Base-by-base conservation (phyloP, 2,329 filamentous ascomycete genomes). In the Aspergillus ochraceus region DNA sequence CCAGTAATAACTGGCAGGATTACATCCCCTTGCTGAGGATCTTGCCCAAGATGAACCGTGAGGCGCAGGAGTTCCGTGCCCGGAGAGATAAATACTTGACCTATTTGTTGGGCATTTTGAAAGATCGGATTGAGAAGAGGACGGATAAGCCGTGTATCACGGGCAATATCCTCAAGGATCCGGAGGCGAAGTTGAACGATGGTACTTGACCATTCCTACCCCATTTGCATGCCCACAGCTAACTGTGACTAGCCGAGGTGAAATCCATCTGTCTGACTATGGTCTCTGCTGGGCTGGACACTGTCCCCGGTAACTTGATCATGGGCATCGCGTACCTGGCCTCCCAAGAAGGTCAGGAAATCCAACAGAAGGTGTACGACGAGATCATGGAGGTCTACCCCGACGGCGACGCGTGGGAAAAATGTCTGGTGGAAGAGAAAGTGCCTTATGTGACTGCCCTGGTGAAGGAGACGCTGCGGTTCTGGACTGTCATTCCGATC, bases 1-100 rank as follows among this genome's bases (percentile, higher is more conserved):
- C 90, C 0, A 91, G 88, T 67, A 91, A 92, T 70, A 94, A 94
- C 72, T 91, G 89, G 86, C 89, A 91, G 69, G 91, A 95, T 69
- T 94, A 94, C 66, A 85, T 95, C n/a, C 90, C 91, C 0, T 68
- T 93, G 5, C 72, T 95, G 61, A 83, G 91, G 29, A 73, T 92
- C 2, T 83, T 86, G 64, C 83, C 87, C 2, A 85, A 81, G 32
- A 83, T 83, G 63, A 91, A 86, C 67, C 80, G 80, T 2, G 83
- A 86, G 52, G 89, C 90, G 0, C 77, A 83, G 8, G 84, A 87
- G 61, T 91, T 88, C 74, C 84, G 90, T 42, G 77, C 79, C n/a
- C 82, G 90, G 20, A 81, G 90, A 54, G 90, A 92, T 64, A 84
- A 82, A 54, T 89, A 89, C 62, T 77, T 89, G 77, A 82, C 82